Evolutionary conservation across 176 grass and related monocot genomes (phyloP).

Genomic region (Ananas comosus): DNA sequence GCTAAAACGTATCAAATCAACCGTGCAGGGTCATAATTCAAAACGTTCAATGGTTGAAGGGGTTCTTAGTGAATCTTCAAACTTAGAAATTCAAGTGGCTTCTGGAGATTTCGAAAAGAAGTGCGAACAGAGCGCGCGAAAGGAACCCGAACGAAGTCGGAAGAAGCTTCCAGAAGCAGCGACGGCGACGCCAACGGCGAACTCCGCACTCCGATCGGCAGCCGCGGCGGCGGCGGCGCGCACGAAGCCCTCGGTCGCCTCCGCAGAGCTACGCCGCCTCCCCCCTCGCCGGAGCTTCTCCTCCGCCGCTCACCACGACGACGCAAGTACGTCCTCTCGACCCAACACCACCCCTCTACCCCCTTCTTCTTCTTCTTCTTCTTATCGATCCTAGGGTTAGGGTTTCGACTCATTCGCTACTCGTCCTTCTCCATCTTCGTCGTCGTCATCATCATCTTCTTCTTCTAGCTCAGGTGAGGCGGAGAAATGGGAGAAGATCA

Average conservation of each 20-base stretch:
- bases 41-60: no score
- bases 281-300: constrained; percentile 38
- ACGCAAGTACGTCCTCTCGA: constrained; percentile 39
- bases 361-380: background rate
- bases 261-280: constrained; percentile 11
- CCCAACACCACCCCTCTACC: background rate
- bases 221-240: constrained; percentile 34
- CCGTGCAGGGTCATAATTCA: no score
- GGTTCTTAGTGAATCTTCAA: no score
- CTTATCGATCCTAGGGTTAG: no score
- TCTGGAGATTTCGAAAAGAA: no score
- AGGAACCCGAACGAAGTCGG: constrained; percentile 8
- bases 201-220: constrained; percentile 45
- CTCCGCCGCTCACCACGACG: constrained; percentile 56
- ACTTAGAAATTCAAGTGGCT: no score
- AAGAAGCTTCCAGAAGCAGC: constrained; percentile 18
- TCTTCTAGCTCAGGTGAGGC: constrained; percentile 48
- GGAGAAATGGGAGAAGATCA: constrained; percentile 97
- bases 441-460: no score
- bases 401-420: no score
- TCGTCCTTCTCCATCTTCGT: no score
- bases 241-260: constrained; percentile 23
- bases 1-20: no score
- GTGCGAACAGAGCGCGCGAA: background rate
- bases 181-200: constrained; percentile 62